Conservation (phyloP, 2,329 filamentous ascomycete species). For the Magnaporthales sp. region DNA sequence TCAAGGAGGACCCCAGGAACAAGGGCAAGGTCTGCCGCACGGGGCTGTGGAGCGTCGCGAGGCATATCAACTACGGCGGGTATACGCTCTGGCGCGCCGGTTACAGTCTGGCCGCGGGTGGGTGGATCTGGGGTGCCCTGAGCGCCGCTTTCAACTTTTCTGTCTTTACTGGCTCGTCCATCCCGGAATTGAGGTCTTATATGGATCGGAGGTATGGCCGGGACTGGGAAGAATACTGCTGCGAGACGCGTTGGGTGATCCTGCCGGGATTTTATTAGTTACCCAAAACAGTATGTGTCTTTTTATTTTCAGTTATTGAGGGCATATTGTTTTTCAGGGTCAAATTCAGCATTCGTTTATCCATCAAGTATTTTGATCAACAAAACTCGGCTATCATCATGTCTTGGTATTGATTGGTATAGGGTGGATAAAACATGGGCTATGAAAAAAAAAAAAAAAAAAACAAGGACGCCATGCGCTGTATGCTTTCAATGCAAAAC, state of each 20-base stretch:
- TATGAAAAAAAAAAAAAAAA: neutral
- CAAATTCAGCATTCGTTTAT: neutral
- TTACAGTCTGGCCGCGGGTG: slow-evolving; percentile 23
- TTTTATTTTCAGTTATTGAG: neutral
- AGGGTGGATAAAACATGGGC: neutral
- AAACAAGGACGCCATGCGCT: neutral
- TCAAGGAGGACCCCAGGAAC: slow-evolving; percentile 28
- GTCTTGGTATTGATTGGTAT: neutral
- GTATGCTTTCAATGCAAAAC: neutral
- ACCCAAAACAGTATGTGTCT: neutral
- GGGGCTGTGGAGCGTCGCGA: slow-evolving; percentile 28
- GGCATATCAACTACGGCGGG: slow-evolving; percentile 32
- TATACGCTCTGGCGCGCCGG: slow-evolving; percentile 25
- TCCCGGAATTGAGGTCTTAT: slow-evolving; percentile 25
- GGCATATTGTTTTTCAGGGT: neutral
- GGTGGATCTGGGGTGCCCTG: slow-evolving; percentile 23
- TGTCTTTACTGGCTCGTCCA: slow-evolving; percentile 22
- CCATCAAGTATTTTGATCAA: neutral
- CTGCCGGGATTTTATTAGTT: slow-evolving; percentile 27
- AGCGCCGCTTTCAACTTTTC: slow-evolving; percentile 20
- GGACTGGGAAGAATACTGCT: slow-evolving; percentile 29
- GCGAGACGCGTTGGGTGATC: slow-evolving; percentile 25
- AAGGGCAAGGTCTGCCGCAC: slow-evolving; percentile 26
- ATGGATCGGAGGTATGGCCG: slow-evolving; percentile 26
- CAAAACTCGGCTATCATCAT: neutral